Conservation (phyloP, 805 yeast genomes). For the Schizosaccharomyces lindneri region DNA sequence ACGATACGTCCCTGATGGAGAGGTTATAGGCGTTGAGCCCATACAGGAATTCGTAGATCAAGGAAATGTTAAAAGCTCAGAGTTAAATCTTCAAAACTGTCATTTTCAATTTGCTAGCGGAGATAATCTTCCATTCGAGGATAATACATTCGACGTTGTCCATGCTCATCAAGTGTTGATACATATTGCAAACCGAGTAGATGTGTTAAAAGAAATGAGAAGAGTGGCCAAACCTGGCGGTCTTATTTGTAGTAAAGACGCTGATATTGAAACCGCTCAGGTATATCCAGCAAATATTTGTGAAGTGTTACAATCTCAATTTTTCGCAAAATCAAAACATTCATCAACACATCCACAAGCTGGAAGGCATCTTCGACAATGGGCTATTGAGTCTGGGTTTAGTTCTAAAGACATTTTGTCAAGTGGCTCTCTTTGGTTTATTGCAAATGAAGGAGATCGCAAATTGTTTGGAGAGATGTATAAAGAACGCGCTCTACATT, state of each 20-base stretch:
- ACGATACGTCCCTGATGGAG: conserved; percentile 13
- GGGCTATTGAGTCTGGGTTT: conserved; percentile 9
- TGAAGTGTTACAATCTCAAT: conserved; percentile 6
- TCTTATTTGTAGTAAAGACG: conserved; percentile 15
- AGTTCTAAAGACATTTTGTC: conserved; percentile 2
- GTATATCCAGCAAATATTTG: conserved; percentile 8
- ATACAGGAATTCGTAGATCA: conserved; percentile 13
- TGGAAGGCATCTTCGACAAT: conserved; percentile 6
- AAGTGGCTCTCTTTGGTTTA: conserved; percentile 8
- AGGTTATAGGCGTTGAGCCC: conserved; percentile 16
- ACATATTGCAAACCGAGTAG: conserved; percentile 16
- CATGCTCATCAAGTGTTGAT: conserved; percentile 18
- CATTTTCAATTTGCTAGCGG: conserved; percentile 14
- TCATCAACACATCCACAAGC: conserved; percentile 10
- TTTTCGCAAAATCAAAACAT: conserved; percentile 5
- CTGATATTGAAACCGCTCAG: conserved; percentile 8
- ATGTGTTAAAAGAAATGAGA: conserved; percentile 16
- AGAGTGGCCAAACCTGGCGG: conserved; percentile 18
- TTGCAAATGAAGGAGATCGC: conserved; percentile 5
- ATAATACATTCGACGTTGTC: conserved; percentile 19
- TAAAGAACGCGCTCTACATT: conserved; percentile 9
- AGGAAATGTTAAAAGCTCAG: conserved; percentile 6
- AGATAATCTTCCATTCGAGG: conserved; percentile 15
- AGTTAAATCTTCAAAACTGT: conserved; percentile 7
- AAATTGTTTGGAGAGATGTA: conserved; percentile 10